Evolutionary conservation across 148 eudicot species (phyloP), one percentile per base, ranked within the genome.

Genomic region (Simmondsia chinensis): DNA sequence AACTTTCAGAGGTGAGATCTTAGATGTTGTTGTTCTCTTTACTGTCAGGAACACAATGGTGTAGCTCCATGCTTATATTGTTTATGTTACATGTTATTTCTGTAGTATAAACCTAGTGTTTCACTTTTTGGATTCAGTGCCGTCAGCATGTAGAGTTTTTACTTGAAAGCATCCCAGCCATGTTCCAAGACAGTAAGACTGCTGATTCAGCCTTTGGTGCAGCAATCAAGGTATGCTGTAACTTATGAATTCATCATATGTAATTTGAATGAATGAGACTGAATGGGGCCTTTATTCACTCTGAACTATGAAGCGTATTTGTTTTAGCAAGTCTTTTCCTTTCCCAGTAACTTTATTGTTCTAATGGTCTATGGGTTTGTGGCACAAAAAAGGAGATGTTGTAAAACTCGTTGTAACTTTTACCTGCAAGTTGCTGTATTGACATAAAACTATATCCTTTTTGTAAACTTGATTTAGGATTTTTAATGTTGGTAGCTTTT

Each of bases 151-250:
- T 89, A 46, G 97, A 84, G 68, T 65, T 89, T 25, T 59, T 89
- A 64, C 76, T 89, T 60, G 97, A 89, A 44, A 84, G 57, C 72
- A 89, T 89, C 61, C 97, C 97, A 52, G 59, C 72, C 42, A 84
- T 89, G 97, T 89, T 89, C 49, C 74, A 84, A 70, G 73, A 64
- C 60, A 89, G 76, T 57, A 81, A 63, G 66, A 77, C 65, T 36
- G 91, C 95, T 43, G 97, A 89, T 68, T 89, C 97, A 29, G 95
- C 93, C 20, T 79, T 84, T 67, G 95, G 95, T 56, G 97, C 97
- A 32, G 83, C 93, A 37, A 65, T 81, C 43, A 89, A 89, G 95
- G 97, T 89, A 56, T 52, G 57, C 50, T 20, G 19, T 43, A 16
- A 30, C 19, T 28, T 48, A 32, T 16, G 3, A 6, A 16, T 16